Conservation (phyloP, 1,284 basidiomycete genomes). For the Puccinia hordei region DNA sequence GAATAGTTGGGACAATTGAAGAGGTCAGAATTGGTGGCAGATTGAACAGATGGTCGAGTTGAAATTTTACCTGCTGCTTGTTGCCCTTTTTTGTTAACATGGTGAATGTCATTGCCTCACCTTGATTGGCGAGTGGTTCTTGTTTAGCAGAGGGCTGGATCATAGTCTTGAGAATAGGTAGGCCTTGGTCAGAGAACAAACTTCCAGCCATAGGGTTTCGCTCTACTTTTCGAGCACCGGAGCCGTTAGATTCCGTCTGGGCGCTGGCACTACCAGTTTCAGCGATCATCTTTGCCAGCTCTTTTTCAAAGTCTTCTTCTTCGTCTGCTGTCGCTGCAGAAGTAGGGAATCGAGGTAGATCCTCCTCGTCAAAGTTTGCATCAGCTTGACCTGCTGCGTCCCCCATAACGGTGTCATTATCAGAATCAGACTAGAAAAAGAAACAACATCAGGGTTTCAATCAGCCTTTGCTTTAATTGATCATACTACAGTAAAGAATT, state of each 20-base stretch:
- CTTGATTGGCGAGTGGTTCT: slow-evolving; percentile 57
- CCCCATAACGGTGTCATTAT: slow-evolving; percentile 21
- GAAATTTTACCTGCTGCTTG: slow-evolving; percentile 73
- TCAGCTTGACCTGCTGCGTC: slow-evolving; percentile 45
- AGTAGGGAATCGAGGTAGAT: slow-evolving; percentile 45
- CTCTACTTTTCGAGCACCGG: slow-evolving; percentile 59
- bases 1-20: neutral
- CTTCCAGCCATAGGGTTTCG: slow-evolving; percentile 71
- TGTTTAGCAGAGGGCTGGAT: slow-evolving; percentile 55
- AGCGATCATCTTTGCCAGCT: slow-evolving; percentile 90
- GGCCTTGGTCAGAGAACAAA: slow-evolving; percentile 63
- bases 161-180: slow-evolving; percentile 59
- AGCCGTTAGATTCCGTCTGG: slow-evolving; percentile 53
- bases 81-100: slow-evolving; percentile 90
- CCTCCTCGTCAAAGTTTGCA: slow-evolving; percentile 50
- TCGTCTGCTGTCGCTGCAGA: slow-evolving; percentile 66
- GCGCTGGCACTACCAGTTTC: slow-evolving; percentile 69
- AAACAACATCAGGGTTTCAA: neutral
- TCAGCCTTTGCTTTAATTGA: neutral
- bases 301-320: slow-evolving; percentile 89
- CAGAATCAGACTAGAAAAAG: slow-evolving; percentile 38
- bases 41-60: neutral
- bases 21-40: neutral
- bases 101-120: slow-evolving; percentile 81
- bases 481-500: neutral